Percentiles rank a stretch among this genome's conserved stretches.
Evolutionary conservation across 192 early-diverging fungal genomes (phyloP).

Genomic region (Lunasporangiospora selenospora): DNA sequence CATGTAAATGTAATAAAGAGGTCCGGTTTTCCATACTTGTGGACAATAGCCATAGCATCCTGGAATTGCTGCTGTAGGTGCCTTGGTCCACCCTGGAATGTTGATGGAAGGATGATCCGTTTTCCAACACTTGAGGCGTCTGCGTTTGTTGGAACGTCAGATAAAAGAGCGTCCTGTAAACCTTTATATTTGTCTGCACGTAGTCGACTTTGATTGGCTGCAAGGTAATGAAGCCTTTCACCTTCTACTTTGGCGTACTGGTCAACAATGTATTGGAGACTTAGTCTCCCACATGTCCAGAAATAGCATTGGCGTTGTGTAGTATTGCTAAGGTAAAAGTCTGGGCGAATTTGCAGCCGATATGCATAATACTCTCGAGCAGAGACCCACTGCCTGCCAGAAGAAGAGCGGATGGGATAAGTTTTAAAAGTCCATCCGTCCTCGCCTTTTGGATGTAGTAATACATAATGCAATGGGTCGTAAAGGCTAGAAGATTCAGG

Average conservation of each 20-base stretch:
- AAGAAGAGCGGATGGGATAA: neutral
- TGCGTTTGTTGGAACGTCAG: neutral
- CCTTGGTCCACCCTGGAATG: constrained; percentile 27
- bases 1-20: constrained; percentile 44
- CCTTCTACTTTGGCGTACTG: constrained; percentile 35
- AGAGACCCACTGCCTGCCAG: neutral
- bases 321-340: no score
- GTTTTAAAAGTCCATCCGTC: constrained; percentile 2
- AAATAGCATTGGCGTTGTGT: no score
- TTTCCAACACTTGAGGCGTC: constrained; percentile 3
- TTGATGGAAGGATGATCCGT: constrained; percentile 25
- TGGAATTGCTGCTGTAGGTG: constrained; percentile 29
- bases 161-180: constrained; percentile 1
- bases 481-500: constrained; percentile 2
- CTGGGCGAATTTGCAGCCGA: constrained; percentile 6
- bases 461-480: constrained; percentile 13
- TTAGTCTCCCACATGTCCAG: no score
- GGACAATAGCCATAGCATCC: constrained; percentile 25
- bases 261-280: constrained; percentile 30
- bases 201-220: constrained; percentile 7
- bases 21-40: constrained; percentile 33
- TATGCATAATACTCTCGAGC: constrained; percentile 3
- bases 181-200: constrained; percentile 9
- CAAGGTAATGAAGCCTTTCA: constrained; percentile 10
- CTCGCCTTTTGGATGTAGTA: constrained; percentile 15